These are phyloP conservation scores for Psilocybe cubensis DNA, from an alignment of 768 basidiomycete genomes.

Conservation along the genomic window DNA sequence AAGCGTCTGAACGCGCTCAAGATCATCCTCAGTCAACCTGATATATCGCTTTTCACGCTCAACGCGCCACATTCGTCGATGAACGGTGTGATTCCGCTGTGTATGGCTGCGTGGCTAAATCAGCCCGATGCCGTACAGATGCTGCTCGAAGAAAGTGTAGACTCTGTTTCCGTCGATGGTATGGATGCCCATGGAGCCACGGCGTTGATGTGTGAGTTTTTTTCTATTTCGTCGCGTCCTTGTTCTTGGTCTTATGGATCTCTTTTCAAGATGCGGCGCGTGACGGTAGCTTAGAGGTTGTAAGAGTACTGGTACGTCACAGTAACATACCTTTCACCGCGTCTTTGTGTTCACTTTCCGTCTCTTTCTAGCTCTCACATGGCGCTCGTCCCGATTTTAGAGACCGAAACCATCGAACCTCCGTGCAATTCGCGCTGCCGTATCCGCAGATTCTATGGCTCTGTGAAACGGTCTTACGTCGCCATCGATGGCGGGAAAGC, in stretches of 20 bases:
- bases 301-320: slow-evolving; percentile 61
- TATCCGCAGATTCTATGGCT: slow-evolving; percentile 71
- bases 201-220: slow-evolving; percentile 78
- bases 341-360: not conserved
- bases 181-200: slow-evolving; percentile 79
- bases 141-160: slow-evolving; percentile 65
- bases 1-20: slow-evolving; percentile 62
- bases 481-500: slow-evolving; percentile 61
- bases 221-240: slow-evolving; percentile 12
- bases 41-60: slow-evolving; percentile 68
- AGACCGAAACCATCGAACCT: slow-evolving; percentile 72
- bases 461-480: slow-evolving; percentile 69
- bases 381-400: slow-evolving; percentile 76
- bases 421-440: slow-evolving; percentile 67
- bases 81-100: slow-evolving; percentile 76
- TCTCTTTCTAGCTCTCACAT: slow-evolving; percentile 54
- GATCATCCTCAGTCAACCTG: slow-evolving; percentile 54
- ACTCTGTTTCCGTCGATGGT: slow-evolving; percentile 70
- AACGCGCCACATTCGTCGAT: slow-evolving; percentile 75
- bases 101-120: slow-evolving; percentile 81
- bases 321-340: not conserved
- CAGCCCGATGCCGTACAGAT: slow-evolving; percentile 59
- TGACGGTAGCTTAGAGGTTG: slow-evolving; percentile 72
- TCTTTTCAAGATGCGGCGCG: slow-evolving; percentile 69
- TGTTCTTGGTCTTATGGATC: slow-evolving; percentile 18